Conservation (phyloP, 1,139 yeast genomes). For the Diutina mesorugosa region DNA sequence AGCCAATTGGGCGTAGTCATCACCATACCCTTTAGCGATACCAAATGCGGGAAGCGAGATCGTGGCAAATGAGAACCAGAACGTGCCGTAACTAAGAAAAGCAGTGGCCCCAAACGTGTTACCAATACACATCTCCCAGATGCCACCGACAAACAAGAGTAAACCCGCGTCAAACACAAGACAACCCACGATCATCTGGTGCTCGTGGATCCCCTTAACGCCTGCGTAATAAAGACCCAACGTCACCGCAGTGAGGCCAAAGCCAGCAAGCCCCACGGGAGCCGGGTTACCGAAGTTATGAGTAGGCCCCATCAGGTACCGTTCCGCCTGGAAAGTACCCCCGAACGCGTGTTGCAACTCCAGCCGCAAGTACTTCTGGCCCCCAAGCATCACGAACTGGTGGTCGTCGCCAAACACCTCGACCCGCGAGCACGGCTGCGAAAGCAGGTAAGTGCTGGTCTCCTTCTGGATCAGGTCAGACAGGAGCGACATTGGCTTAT, state of each 20-base stretch:
- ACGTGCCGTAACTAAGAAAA: constrained; percentile 21
- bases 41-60: constrained; percentile 19
- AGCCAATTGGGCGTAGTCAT: constrained; percentile 12
- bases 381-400: constrained; percentile 6
- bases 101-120: constrained; percentile 27
- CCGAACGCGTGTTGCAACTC: constrained; percentile 8
- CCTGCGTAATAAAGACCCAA: constrained; percentile 5
- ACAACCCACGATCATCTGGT: neutral
- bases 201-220: neutral
- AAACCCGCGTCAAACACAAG: neutral
- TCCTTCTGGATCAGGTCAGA: neutral
- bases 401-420: neutral
- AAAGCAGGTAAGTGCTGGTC: neutral
- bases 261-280: constrained; percentile 7
- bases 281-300: constrained; percentile 8
- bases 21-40: constrained; percentile 16
- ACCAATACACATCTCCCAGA: constrained; percentile 6
- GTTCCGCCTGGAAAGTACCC: constrained; percentile 6
- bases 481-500: neutral
- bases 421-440: neutral
- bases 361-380: constrained; percentile 6
- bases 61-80: constrained; percentile 25
- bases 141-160: neutral
- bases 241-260: constrained; percentile 7
- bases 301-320: constrained; percentile 3